These are phyloP conservation scores for Pseudohyphozyma bogoriensis DNA, from an alignment of 768 basidiomycete species.

Conservation along the genomic window DNA sequence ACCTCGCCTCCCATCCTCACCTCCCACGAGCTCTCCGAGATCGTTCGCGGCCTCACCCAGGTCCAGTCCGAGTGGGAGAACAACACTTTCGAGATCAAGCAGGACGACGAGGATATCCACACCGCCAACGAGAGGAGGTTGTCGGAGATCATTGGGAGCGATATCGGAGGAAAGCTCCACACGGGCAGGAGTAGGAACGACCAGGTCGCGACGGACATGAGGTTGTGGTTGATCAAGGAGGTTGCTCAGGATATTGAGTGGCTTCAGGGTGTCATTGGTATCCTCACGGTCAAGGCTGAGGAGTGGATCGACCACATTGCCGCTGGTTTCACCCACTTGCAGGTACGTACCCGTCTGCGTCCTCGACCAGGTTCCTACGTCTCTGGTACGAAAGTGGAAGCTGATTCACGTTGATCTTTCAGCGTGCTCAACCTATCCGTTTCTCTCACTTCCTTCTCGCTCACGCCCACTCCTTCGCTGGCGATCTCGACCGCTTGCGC, in stretches of 20 bases:
- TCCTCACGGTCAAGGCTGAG: slow-evolving; percentile 86
- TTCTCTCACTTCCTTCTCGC: slow-evolving; percentile 97
- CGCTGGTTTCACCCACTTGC: slow-evolving; percentile 95
- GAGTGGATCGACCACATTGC: slow-evolving; percentile 81
- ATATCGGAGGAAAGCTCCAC: slow-evolving; percentile 79
- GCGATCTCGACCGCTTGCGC: slow-evolving; percentile 46
- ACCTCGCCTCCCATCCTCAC: slow-evolving; percentile 62
- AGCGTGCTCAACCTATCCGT: slow-evolving; percentile 96
- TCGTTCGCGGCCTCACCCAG: slow-evolving; percentile 54
- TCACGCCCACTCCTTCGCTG: slow-evolving; percentile 85
- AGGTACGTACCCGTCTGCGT: slow-evolving; percentile 52
- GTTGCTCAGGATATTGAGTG: slow-evolving; percentile 56
- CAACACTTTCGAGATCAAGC: slow-evolving; percentile 61
- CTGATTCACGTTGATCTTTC: neutral
- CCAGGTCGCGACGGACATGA: slow-evolving; percentile 97
- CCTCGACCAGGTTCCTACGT: neutral
- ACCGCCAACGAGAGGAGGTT: slow-evolving; percentile 94
- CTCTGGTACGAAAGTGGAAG: too few relatives aligned
- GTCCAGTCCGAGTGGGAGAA: slow-evolving; percentile 80
- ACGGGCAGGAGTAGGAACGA: slow-evolving; percentile 96
- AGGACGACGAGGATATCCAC: slow-evolving; percentile 98
- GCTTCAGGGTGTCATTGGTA: slow-evolving; percentile 67
- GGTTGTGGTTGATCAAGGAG: slow-evolving; percentile 83
- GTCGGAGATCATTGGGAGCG: slow-evolving; percentile 80
- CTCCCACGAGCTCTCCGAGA: slow-evolving; percentile 56